Base-by-base conservation (phyloP, 1,284 basidiomycete genomes). In the Melampsora larici-populina region DNA sequence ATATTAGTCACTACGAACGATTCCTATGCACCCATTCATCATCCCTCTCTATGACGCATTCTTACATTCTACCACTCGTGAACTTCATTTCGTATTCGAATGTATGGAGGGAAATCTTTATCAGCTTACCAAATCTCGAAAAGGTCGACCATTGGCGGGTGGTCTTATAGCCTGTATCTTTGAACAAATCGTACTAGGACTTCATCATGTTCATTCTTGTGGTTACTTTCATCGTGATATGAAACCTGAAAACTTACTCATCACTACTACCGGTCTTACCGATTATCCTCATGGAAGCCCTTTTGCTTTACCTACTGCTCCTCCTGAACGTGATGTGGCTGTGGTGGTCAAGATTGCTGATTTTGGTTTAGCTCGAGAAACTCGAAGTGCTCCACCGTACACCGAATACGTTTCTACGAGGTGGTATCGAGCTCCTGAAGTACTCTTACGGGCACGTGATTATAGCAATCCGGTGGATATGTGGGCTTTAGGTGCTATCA, bases 91-190 rank as follows among this genome's bases (percentile, higher is more conserved):
- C 83, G 97, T 99, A 70, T 99, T 99, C 85, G 97, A 99, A 86
- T 95, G 94, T 84, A 99, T 99, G 97, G 97, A 99, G 85, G 97
- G 97, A 81, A 99, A 99, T 85, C 89, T 99, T 78, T 99, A 97
- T 85, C 97, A 99, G 85, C 91, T 99, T 85, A 97, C 97, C 85
- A 98, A 97, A 86, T 91, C 95, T 46, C 90, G 97, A 79, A 94
- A 93, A 85, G 94, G 95, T 73, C 89, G 95, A 78, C 90, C 93
- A 8, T 89, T 99, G 73, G 96, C 97, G 21, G 92, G 93, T 48
- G 97, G 97, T 78, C 90, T 99, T 80, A 91, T 97, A 78, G 92
- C 94, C 18, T 94, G 92, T 81, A 95, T 98, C 82, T 97, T 97
- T 84, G 89, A 89, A 78, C 97, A 99, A 85, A 93, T 95, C 81